Evolutionary conservation across 345 rosid genomes (phyloP), one percentile per base, ranked within the genome.

Genomic region (Conringia planisiliqua): DNA sequence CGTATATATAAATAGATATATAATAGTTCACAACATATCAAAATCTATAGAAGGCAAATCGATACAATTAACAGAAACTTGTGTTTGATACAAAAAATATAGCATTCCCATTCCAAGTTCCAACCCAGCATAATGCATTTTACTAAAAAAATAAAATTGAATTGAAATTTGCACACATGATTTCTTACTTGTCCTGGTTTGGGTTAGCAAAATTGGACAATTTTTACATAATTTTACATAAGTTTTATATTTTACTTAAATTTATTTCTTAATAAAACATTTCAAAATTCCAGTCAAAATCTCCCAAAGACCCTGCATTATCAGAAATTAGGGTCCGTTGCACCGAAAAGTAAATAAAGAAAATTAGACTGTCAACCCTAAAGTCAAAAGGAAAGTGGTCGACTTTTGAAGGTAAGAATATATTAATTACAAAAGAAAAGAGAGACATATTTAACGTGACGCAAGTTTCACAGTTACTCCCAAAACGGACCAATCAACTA

Each of bases 401-500:
- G 42, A 46, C 42, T 46, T 46, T 4, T 17, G 29, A 46, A 27
- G 16, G 48, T 36, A 3, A 47, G 20, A 48, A 48, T 14, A 48
- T 14, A 62, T 29, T 29, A 46, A 35, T 36, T n/a, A 16, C n/a
- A 13, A 14, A 66, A 7, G 33, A 5, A 8, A 1, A 55, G 29
- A 17, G 22, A 62, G 12, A 46, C 3, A 13, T 58, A 32, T 59
- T 22, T 60, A 71, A 3, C 7, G 17, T 40, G 63, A 72, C 70
- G 63, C 2, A 12, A 13, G 63, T 73, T 64, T 73, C 35, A 55
- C 57, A 20, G 5, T 32, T 11, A 3, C 30, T 40, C 36, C 3
- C 7, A 55, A 40, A 50, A 73, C 77, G 0, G 78, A 65, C 78
- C 66, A 73, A 73, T 73, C 30, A 57, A 42, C 9, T 4, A 12